Evolutionary conservation across 257 asterid genomes (phyloP), one percentile per base, ranked within the genome.

Genomic region (Agastache rugosa): DNA sequence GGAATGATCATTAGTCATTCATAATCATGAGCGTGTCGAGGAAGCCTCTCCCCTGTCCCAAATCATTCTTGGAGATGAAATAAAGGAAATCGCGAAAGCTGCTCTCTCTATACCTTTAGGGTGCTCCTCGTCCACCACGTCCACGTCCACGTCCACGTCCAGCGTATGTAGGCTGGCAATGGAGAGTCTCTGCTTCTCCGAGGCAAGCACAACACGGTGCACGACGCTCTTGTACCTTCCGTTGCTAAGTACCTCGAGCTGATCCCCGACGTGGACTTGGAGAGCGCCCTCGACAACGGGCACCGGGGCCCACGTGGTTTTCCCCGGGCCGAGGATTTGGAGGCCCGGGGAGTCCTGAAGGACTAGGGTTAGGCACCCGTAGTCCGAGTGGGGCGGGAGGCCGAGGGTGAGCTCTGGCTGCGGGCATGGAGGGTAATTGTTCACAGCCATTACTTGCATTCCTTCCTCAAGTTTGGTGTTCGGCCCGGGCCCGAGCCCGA

Each of bases 351-450:
- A 77, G 75, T 72, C 87, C 15, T 82, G 85, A 44, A 77, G 84
- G 70, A 82, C 47, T 1, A 84, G 63, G 0, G 92, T 80, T 3
- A 89, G 6, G 85, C 84, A 84, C 4, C 78, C 56, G 59, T 85
- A 85, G 75, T 85, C 82, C n/a, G 88, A 79, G 37, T 85, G 91
- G 2, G 87, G 86, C 0, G 92, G 88, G 11, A 89, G 71, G 45
- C 96, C 89, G 3, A 85, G 78, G 10, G 87, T 20, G 12, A 80
- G 74, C 6, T 74, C 70, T 0, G 86, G 85, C 15, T 81, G 39
- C 7, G 89, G 91, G 69, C 88, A 81, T 1, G 77, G 71, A 2
- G 89, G 91, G 64, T 80, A 89, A 58, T 82, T 79, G 71, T 84
- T 89, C 6, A 78, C 79, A 2, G 75, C 77, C 69, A 87, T 72